Evolutionary conservation across 345 rosid genomes (phyloP).

Genomic region (Pistacia atlantica): DNA sequence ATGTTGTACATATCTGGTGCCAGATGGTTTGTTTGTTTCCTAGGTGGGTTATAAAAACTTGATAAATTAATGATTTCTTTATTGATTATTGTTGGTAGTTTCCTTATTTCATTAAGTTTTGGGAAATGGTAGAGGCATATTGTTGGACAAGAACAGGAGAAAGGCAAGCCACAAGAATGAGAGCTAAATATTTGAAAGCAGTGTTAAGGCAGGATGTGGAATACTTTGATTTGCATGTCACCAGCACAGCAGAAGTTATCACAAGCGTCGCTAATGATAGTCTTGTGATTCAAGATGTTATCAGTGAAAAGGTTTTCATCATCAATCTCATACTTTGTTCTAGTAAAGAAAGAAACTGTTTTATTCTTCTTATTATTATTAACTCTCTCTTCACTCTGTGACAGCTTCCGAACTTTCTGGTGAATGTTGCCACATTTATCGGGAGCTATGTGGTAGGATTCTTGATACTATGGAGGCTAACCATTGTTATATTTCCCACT

Average conservation of each 20-base stretch:
- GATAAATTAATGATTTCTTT: too few relatives aligned
- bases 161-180: constrained; percentile 79
- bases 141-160: constrained; percentile 73
- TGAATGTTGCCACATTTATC: constrained; percentile 50
- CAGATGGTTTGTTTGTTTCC: too few relatives aligned
- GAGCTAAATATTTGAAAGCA: constrained; percentile 69
- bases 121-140: too few relatives aligned
- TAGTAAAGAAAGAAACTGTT: too few relatives aligned
- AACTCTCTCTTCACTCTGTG: too few relatives aligned
- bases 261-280: constrained; percentile 75
- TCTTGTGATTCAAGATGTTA: constrained; percentile 75
- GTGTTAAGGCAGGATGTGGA: constrained; percentile 81
- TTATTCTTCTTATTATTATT: neutral
- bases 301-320: constrained; percentile 62
- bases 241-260: constrained; percentile 72
- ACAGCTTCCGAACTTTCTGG: constrained; percentile 74
- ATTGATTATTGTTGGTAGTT: too few relatives aligned
- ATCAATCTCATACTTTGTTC: neutral
- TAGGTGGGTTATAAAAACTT: too few relatives aligned
- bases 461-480: constrained; percentile 65
- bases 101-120: too few relatives aligned
- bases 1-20: constrained; percentile 19
- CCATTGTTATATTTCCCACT: constrained; percentile 72
- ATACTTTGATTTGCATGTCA: constrained; percentile 73
- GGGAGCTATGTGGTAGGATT: constrained; percentile 64